Evolutionary conservation across 2,329 filamentous ascomycete genomes (phyloP), one percentile per base, ranked within the genome.

Genomic region (Pseudogymnoascus sp.): DNA sequence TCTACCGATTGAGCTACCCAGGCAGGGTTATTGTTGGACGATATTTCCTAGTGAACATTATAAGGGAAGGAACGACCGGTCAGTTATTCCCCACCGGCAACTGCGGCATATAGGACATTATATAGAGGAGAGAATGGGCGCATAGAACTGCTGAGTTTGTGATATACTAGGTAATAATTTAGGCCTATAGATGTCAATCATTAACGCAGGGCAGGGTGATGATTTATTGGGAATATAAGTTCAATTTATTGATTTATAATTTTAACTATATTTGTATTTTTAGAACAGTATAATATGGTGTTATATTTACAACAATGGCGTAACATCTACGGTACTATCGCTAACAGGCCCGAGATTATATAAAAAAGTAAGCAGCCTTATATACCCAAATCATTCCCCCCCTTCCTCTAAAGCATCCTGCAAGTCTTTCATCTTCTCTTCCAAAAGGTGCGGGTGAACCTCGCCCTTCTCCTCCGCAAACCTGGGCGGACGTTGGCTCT

Each of bases 1-100:
- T 87, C 84, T 87, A 86, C 82, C 81, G 81, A 84, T 84, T 84
- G 82, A 84, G 82, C 82, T 84, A 85, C 57, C 57, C 57, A 59
- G 57, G 57, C 59, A 59, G 39, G 58, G 47, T 54, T 26, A 4
- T 54, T 54, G 47, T 35, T 54, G 47, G 47, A 21, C n/a, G n/a
- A 3, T 54, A 21, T 54, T 21, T 3, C 47, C 4, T 33, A 5
- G 29, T 1, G 17, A 6, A 11, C 1, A 54, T 17, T 54, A 54
- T 33, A 54, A 54, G 29, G 4, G 29, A 54, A 54, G 9, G 9
- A 54, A 10, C 29, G 29, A 33, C 8, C 10, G 11, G 26, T 10
- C 2, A 3, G 15, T 6, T 10, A 17, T 50, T 50, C 26, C 13
- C 8, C 5, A 7, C 26, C 24, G 3, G 24, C 26, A 6, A 10